Evolutionary conservation across 2,329 filamentous ascomycete species (phyloP).

Genomic region (Celoporthe dispersa): DNA sequence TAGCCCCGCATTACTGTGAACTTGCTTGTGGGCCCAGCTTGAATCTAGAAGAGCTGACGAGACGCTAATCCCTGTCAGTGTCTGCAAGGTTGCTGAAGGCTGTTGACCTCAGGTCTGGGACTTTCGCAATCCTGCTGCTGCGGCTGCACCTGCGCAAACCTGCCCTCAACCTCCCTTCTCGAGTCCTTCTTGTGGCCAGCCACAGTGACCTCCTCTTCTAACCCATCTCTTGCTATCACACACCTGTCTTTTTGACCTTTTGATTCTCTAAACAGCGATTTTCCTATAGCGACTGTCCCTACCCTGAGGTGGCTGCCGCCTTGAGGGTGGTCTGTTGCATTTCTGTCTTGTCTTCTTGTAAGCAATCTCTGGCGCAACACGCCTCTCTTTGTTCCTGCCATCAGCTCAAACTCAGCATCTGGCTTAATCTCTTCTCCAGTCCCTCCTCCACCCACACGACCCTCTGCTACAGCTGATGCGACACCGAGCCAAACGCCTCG

Average conservation of each 20-base stretch:
- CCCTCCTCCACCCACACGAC: background rate
- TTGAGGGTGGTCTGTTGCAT: constrained; percentile 12
- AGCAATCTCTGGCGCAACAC: constrained; percentile 18
- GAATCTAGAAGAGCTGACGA: background rate
- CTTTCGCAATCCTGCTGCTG: constrained; percentile 10
- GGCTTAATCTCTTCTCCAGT: background rate
- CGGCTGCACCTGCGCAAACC: background rate
- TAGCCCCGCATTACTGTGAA: background rate
- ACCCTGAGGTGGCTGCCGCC: constrained; percentile 4
- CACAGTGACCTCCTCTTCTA: background rate
- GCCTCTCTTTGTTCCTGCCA: background rate
- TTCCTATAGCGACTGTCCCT: constrained; percentile 13
- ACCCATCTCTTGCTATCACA: background rate
- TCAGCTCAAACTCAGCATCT: background rate
- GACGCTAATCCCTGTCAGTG: background rate
- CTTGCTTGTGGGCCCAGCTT: background rate
- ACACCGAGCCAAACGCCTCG: constrained; percentile 3
- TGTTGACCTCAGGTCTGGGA: constrained; percentile 3
- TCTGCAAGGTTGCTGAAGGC: constrained; percentile 11
- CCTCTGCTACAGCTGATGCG: background rate
- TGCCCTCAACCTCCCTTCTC: background rate
- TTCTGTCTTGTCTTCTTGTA: background rate
- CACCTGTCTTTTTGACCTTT: background rate
- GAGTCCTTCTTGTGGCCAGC: background rate
- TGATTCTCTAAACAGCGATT: background rate